phyloP scores from a whole-genome alignment of 1,284 basidiomycete genomes.

The Cutaneotrichosporon cutaneum region DNA sequence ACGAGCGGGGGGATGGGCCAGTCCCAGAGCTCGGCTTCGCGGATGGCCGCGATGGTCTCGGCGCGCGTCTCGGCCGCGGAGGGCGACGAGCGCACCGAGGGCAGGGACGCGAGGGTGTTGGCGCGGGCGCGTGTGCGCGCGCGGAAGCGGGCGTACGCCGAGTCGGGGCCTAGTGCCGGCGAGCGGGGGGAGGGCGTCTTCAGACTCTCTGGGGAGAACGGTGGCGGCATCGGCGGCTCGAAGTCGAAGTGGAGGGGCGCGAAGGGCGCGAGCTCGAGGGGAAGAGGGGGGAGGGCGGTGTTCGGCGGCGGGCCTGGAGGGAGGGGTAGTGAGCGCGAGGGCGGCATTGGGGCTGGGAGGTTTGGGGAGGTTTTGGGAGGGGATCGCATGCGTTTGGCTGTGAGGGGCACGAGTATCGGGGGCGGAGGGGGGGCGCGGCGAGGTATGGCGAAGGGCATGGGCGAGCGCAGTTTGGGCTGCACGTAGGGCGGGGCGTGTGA shows the following conservation, averaged over 20 bases:
- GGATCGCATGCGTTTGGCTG: neutral
- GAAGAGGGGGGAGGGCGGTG: neutral
- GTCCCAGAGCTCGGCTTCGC: constrained; percentile 20
- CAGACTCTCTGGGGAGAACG: neutral
- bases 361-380: neutral
- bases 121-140: constrained; percentile 1
- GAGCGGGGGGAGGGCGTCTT: neutral
- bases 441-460: constrained; percentile 4
- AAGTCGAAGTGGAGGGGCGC: too few species aligned
- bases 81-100: neutral
- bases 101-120: neutral
- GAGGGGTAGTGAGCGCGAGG: neutral
- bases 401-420: constrained; percentile 6
- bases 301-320: neutral
- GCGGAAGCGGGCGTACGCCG: constrained; percentile 7
- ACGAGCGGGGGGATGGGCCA: constrained; percentile 20
- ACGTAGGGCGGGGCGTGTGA: neutral
- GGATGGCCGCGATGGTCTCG: constrained; percentile 15
- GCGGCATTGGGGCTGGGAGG: neutral
- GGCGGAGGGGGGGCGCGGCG: constrained; percentile 3
- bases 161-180: neutral
- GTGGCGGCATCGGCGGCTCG: neutral
- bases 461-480: neutral
- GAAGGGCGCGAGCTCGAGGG: neutral
- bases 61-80: neutral